Evolutionary conservation across 2,329 filamentous ascomycete genomes (phyloP).

Genomic region (Rhynchosporium graminicola): DNA sequence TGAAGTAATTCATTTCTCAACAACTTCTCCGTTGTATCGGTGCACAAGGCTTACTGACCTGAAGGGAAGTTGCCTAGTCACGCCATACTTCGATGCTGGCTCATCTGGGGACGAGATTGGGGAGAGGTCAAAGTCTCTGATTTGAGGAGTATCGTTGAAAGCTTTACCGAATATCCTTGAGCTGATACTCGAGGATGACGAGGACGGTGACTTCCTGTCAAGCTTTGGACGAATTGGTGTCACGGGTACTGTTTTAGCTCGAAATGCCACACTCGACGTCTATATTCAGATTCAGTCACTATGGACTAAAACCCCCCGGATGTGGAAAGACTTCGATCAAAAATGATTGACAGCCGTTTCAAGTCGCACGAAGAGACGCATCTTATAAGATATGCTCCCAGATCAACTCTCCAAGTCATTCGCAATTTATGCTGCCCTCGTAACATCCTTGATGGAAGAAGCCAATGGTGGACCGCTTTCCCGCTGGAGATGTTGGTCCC

Average conservation of each 20-base stretch:
- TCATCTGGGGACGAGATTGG: slow-evolving; percentile 1
- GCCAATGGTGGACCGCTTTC: not conserved
- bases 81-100: not conserved
- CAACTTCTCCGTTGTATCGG: not conserved
- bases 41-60: not conserved
- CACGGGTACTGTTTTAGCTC: not conserved
- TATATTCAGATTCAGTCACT: no score
- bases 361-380: not conserved
- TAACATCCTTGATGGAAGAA: not conserved
- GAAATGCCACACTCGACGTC: no score
- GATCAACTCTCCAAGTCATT: not conserved
- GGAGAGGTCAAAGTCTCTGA: not conserved
- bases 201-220: not conserved
- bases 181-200: not conserved
- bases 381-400: not conserved
- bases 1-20: not conserved
- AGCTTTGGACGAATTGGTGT: not conserved
- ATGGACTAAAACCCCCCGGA: not conserved
- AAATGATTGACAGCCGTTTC: not conserved
- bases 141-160: not conserved
- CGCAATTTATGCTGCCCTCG: not conserved
- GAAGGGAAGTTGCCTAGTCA: not conserved
- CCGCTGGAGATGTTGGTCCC: not conserved
- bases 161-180: not conserved
- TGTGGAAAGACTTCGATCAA: not conserved